These are phyloP conservation scores for Globisporangium takayamanum DNA, from an alignment of 352 stramenopile species.

Conservation along the genomic window DNA sequence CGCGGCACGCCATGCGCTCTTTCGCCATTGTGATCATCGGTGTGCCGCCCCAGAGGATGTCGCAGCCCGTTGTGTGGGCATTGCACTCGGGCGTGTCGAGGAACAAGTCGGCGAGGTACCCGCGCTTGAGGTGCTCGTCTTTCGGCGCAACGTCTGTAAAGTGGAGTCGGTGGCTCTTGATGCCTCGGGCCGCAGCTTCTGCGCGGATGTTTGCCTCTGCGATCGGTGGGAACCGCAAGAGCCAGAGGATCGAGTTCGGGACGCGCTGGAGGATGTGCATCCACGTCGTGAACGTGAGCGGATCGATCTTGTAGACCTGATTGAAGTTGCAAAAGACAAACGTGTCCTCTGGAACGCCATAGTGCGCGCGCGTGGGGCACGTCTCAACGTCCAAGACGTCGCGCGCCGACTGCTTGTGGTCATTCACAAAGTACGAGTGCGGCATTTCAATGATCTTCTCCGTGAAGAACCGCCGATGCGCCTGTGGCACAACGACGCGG, in stretches of 20 bases:
- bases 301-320: slow-evolving; percentile 94
- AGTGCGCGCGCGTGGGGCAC: slow-evolving; percentile 73
- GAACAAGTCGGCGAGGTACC: slow-evolving; percentile 88
- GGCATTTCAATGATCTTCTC: slow-evolving; percentile 92
- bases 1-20: slow-evolving; percentile 87
- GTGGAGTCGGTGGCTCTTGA: slow-evolving; percentile 61
- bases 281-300: slow-evolving; percentile 87
- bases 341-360: slow-evolving; percentile 87
- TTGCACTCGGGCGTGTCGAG: slow-evolving; percentile 91
- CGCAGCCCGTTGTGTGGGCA: slow-evolving; percentile 88
- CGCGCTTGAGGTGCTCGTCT: slow-evolving; percentile 87
- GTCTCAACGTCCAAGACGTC: slow-evolving; percentile 77
- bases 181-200: slow-evolving; percentile 66
- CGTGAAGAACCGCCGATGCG: slow-evolving; percentile 65
- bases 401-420: slow-evolving; percentile 83
- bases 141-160: slow-evolving; percentile 87
- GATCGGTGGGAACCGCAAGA: slow-evolving; percentile 82
- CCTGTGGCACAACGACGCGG: slow-evolving; percentile 56
- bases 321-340: slow-evolving; percentile 96
- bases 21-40: slow-evolving; percentile 89
- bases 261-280: slow-evolving; percentile 92
- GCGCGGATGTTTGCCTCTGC: slow-evolving; percentile 82
- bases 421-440: slow-evolving; percentile 91
- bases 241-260: slow-evolving; percentile 87
- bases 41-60: slow-evolving; percentile 90